A percentile compares a stretch with the other conserved stretches of the same genome.
Conservation (phyloP, 805 yeast species). For the Pichia exigua region DNA sequence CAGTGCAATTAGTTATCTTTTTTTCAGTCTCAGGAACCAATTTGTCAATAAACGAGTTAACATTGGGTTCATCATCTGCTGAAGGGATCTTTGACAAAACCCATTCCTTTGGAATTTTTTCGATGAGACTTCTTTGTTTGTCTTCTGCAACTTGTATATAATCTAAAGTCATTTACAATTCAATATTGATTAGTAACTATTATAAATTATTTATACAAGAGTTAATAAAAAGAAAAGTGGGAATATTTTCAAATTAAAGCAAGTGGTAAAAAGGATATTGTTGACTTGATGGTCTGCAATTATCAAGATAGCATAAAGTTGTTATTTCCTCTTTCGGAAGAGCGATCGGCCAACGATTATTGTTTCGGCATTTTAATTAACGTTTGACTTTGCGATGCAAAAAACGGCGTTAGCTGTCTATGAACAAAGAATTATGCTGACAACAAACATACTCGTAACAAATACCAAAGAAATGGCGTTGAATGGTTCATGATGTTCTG, state of each 20-base stretch:
- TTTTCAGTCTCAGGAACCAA: conserved; percentile 20
- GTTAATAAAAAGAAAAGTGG: neutral
- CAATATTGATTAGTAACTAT: neutral
- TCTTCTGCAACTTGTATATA: conserved; percentile 17
- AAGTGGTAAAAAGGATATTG: too few relatives aligned
- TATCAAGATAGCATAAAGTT: too few relatives aligned
- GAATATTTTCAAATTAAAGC: neutral
- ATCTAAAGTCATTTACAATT: conserved; percentile 4
- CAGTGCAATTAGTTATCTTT: conserved; percentile 17
- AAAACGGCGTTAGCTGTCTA: neutral
- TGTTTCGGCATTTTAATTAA: neutral
- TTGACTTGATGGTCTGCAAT: too few relatives aligned
- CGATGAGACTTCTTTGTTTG: conserved; percentile 13
- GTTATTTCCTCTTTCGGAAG: neutral
- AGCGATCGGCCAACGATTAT: neutral
- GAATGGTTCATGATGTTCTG: neutral
- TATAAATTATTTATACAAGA: too few relatives aligned
- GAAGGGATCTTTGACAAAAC: conserved; percentile 21
- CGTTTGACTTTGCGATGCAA: too few relatives aligned
- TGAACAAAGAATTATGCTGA: neutral
- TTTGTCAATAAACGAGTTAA: conserved; percentile 15
- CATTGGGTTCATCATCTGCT: conserved; percentile 23
- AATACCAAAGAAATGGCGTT: conserved; percentile 1
- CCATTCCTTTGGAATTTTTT: conserved; percentile 29
- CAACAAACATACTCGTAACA: neutral